Evolutionary conservation across 2,329 filamentous ascomycete species (phyloP).

Genomic region (Botrytis galanthina): DNA sequence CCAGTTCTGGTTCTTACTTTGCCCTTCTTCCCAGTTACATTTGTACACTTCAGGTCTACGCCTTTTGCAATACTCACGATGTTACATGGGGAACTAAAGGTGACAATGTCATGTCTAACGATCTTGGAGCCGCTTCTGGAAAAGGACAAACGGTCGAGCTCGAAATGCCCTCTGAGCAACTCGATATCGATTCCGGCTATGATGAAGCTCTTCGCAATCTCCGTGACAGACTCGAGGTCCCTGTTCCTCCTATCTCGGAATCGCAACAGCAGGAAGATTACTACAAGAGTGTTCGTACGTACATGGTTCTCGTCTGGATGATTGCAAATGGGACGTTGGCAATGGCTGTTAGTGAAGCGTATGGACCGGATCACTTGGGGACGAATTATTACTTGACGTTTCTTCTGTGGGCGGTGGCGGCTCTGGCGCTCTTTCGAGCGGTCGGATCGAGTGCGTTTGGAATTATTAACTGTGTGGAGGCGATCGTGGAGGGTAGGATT

Average conservation of each 20-base stretch:
- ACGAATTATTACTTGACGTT: conserved; percentile 90
- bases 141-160: conserved; percentile 78
- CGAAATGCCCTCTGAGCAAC: conserved; percentile 96
- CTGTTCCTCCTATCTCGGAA: conserved; percentile 60
- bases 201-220: conserved; percentile 96
- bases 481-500: conserved; percentile 81
- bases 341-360: conserved; percentile 89
- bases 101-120: conserved; percentile 91
- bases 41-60: conserved; percentile 96
- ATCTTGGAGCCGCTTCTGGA: conserved; percentile 81
- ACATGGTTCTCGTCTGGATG: conserved; percentile 97
- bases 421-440: conserved; percentile 82
- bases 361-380: conserved; percentile 66
- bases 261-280: conserved; percentile 94
- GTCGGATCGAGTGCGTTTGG: conserved; percentile 79
- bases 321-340: conserved; percentile 86
- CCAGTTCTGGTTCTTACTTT: conserved; percentile 87
- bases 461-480: conserved; percentile 79
- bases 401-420: conserved; percentile 88
- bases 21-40: conserved; percentile 89
- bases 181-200: conserved; percentile 97
- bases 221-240: conserved; percentile 85
- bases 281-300: conserved; percentile 94
- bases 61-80: conserved; percentile 98
- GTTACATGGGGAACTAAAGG: conserved; percentile 99